Base-by-base conservation (phyloP, 2,329 filamentous ascomycete genomes). In the Endoconidiophora laricicola region DNA sequence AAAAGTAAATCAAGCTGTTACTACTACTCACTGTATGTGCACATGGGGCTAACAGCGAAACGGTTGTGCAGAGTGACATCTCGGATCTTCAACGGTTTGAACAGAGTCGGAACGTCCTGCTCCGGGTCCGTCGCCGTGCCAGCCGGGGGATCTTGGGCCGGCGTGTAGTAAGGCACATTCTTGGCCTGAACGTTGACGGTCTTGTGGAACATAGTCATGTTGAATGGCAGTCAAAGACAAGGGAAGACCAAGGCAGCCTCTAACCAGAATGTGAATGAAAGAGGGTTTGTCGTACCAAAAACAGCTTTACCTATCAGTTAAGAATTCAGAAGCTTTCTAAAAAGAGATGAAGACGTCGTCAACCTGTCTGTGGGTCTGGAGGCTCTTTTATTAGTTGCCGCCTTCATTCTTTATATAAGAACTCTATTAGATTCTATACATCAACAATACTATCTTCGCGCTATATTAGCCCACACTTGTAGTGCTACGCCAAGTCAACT, bases 11-110 rank as follows among this genome's bases (percentile, higher is more conserved):
- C 16, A 18, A 33, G 26, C 12, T 33, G 26, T 10, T 33, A 10
- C 2, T 33, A 10, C 3, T 16, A 33, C 52, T 49, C 50, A 54
- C 54, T 54, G 40, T 53, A 55, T n/a, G 50, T 55, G 63, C 76
- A 80, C 74, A 80, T 79, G 51, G 77, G 76, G 48, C 72, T 69
- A 45, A 77, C 73, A 46, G 66, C 69, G 58, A 79, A 68, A 51
- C 76, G 73, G 63, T 79, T 79, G 54, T 66, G 64, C 22, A 79
- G 63, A 38, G 66, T 68, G 50, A 76, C 57, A 53, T 65, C 66
- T 49, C 76, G 71, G 56, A 77, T 72, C 51, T 62, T 67, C 54
- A 79, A 63, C 9, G 76, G 76, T 52, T 66, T 69, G 65, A 76
- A 78, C 50, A 78, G 63, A 4, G 71, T 76, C 33, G 74, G 73